A percentile compares a stretch with the other conserved stretches of the same genome.
Evolutionary conservation across 2,329 filamentous ascomycete genomes (phyloP).

Genomic region (Botryotinia calthae): DNA sequence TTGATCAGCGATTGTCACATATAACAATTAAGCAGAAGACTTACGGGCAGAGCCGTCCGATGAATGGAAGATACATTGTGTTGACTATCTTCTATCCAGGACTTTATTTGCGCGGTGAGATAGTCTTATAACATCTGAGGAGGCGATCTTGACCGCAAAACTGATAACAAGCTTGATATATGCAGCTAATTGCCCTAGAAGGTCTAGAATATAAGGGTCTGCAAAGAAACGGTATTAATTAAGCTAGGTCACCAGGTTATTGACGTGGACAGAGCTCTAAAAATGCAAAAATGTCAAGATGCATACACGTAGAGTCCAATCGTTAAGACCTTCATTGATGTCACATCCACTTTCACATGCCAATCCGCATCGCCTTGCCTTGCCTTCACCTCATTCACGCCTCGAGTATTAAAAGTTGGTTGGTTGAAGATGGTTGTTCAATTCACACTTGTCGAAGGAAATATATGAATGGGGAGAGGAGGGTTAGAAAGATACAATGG

Average conservation of each 20-base stretch:
- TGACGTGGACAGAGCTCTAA: slow-evolving; percentile 17
- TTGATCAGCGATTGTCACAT: slow-evolving; percentile 16
- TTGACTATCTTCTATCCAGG: slow-evolving; percentile 5
- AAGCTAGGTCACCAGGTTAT: not conserved
- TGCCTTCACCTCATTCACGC: not conserved
- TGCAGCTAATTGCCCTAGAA: not conserved
- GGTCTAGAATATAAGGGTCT: slow-evolving; percentile 2
- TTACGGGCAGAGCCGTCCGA: slow-evolving; percentile 44
- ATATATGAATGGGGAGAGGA: not conserved
- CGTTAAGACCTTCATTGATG: not conserved
- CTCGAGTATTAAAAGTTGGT: not conserved
- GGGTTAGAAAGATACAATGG: not conserved
- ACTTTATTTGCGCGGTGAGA: slow-evolving; percentile 17
- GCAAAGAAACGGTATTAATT: not conserved
- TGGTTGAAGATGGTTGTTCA: not conserved
- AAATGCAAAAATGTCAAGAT: not conserved
- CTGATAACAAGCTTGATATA: slow-evolving; percentile 9
- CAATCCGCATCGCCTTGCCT: not conserved
- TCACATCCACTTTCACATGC: slow-evolving; percentile 22
- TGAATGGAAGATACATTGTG: slow-evolving; percentile 42
- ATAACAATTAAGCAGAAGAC: slow-evolving; percentile 20
- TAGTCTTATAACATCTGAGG: not conserved
- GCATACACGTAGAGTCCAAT: slow-evolving; percentile 12
- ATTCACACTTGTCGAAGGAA: not conserved
- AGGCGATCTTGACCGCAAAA: slow-evolving; percentile 7